A percentile compares a stretch with the other conserved stretches of the same genome.
Evolutionary conservation across 2,329 filamentous ascomycete species (phyloP).

Genomic region (Colletotrichum sp.): DNA sequence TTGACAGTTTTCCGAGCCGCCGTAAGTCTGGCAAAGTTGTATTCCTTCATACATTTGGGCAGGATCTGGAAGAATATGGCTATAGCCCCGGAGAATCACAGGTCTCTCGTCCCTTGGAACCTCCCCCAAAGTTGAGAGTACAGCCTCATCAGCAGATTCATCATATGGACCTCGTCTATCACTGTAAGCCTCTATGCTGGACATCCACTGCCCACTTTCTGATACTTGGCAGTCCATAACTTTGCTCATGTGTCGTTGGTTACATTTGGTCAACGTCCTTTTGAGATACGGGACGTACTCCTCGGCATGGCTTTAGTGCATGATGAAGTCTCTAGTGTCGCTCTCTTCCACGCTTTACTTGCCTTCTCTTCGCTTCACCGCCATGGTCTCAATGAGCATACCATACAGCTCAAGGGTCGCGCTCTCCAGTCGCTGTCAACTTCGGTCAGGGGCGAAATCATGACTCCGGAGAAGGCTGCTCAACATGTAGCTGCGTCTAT

Average conservation of each 20-base stretch:
- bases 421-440: background rate
- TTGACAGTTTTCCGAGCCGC: accelerated
- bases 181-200: constrained; percentile 8
- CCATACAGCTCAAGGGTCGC: background rate
- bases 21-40: accelerated
- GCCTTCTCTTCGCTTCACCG: constrained; percentile 2
- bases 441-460: background rate
- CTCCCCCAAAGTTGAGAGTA: background rate
- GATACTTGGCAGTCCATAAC: too few relatives aligned
- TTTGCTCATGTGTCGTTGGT: background rate
- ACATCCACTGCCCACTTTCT: too few relatives aligned
- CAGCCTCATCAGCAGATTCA: background rate
- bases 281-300: background rate
- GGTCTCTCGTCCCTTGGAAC: too few relatives aligned
- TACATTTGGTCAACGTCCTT: background rate
- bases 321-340: background rate
- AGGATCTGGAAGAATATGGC: background rate
- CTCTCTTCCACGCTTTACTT: background rate
- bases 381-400: background rate
- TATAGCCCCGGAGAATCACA: background rate
- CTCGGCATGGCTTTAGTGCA: background rate
- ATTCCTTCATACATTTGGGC: background rate
- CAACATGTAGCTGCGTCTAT: background rate
- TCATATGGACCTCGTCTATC: background rate
- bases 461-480: background rate